Base-by-base conservation (phyloP, 1,284 basidiomycete genomes). In the Austroboletus niveus region DNA sequence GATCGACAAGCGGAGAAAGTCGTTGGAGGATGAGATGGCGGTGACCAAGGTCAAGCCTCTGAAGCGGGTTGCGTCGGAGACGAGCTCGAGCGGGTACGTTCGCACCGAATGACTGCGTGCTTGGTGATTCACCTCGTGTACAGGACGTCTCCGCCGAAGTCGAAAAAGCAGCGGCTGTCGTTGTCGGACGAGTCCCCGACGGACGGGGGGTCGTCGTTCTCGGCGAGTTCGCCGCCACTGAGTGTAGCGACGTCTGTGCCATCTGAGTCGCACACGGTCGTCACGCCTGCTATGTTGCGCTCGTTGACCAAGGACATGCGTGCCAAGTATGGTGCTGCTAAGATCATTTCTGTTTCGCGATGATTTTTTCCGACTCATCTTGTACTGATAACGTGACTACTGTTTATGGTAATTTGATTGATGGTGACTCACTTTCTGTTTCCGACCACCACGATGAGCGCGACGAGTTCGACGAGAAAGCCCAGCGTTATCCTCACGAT, bases 401-500 rank as follows among this genome's bases (percentile, higher is more conserved):
- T 42, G 35, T 40, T 65, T 66, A 53, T 61, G 47, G 64, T 45
- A 58, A 55, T 48, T 17, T 24, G 22, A 24, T 24, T 24, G 22
- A 24, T 24, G 15, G 17, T 12, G 36, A n/a, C n/a, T 4, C 11
- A 4, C 39, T 47, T 52, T 47, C 38, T 51, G 46, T 44, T 9
- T 42, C 62, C 51, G 39, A 51, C 42, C 47, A 50, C 5, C 15
- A 34, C 32, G 10, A 34, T 10, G 32, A 34, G n/a, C 50, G 20
- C 53, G 52, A 51, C 22, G 22, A 24, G 22, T 24, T 55, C 42
- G 32, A 34, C 44, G 51, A 79, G 75, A 65, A 85, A 91, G 63
- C 90, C 93, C 1, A 79, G 85, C 10, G 84, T 88, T 5, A 90
- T 95, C 49, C 84, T 95, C 56, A 87, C 90, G 41, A 94, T 96